Percentiles rank a stretch among this genome's conserved stretches.
Evolutionary conservation across 768 basidiomycete genomes (phyloP).

Genomic region (Boletus coccyginus): DNA sequence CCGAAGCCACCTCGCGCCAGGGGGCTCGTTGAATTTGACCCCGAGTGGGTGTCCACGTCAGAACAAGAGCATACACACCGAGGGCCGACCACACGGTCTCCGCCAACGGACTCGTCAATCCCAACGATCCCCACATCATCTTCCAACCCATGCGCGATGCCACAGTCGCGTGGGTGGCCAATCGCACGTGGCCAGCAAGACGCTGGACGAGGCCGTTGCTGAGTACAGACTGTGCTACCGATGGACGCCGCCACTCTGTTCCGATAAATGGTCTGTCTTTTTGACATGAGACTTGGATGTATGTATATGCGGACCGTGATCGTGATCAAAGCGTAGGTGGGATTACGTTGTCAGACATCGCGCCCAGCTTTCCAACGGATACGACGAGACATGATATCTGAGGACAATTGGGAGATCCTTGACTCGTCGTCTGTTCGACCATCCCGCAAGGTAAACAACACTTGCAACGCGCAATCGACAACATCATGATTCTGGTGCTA

Average conservation of each 20-base stretch:
- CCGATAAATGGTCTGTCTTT: constrained; percentile 39
- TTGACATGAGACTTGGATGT: too few relatives aligned
- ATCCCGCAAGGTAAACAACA: constrained; percentile 1
- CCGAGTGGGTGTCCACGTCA: neutral
- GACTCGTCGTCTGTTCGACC: constrained; percentile 15
- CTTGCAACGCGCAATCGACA: neutral
- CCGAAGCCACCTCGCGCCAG: too few relatives aligned
- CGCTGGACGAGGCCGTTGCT: constrained; percentile 35
- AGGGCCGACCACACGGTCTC: constrained; percentile 17
- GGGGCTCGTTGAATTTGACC: neutral
- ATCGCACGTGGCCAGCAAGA: constrained; percentile 35
- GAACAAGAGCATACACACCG: neutral
- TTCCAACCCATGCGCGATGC: constrained; percentile 39
- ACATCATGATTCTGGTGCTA: constrained; percentile 23
- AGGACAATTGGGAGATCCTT: constrained; percentile 32
- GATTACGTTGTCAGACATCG: constrained; percentile 36
- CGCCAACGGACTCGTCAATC: constrained; percentile 35
- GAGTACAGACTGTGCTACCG: constrained; percentile 38
- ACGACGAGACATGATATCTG: constrained; percentile 44
- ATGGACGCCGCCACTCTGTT: constrained; percentile 38
- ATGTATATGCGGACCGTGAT: neutral
- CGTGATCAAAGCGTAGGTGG: constrained; percentile 32
- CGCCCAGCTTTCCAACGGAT: constrained; percentile 44
- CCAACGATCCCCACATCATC: constrained; percentile 40
- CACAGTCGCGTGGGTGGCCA: constrained; percentile 36